Evolutionary conservation across 306 rosid species (phyloP).

Genomic region (Corylus avellana): DNA sequence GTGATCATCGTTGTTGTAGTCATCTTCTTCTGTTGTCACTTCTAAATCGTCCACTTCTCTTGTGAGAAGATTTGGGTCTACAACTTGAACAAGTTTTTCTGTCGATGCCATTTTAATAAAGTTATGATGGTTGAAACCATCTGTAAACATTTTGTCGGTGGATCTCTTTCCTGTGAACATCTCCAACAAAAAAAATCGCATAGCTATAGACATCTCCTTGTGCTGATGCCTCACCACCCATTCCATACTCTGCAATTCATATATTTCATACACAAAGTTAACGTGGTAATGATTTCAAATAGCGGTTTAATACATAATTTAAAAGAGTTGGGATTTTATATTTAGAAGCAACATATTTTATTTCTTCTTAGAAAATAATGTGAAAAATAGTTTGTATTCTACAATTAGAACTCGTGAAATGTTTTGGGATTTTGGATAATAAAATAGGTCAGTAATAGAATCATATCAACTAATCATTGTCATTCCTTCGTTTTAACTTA

Average conservation of each 20-base stretch:
- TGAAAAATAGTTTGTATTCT: too few species aligned
- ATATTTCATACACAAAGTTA: neutral
- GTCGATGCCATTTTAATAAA: constrained; percentile 27
- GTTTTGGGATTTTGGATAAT: too few species aligned
- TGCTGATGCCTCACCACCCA: constrained; percentile 18
- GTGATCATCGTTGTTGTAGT: too few species aligned
- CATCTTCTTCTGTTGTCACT: neutral
- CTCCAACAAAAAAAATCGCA: constrained; percentile 41
- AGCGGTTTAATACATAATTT: too few species aligned
- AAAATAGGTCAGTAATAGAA: too few species aligned
- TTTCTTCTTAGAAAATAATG: too few species aligned
- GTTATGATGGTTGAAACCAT: constrained; percentile 22
- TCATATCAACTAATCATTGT: too few species aligned
- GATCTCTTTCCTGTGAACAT: constrained; percentile 34
- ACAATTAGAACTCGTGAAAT: too few species aligned
- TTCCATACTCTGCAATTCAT: neutral
- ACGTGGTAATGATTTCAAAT: too few species aligned
- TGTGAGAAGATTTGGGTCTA: constrained; percentile 34
- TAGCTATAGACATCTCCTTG: constrained; percentile 38
- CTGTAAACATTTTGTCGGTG: constrained; percentile 21
- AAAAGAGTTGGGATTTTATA: too few species aligned
- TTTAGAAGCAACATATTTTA: too few species aligned
- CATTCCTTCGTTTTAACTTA: too few species aligned
- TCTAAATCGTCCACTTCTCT: constrained; percentile 3
- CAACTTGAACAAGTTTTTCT: constrained; percentile 26